These are phyloP conservation scores for Casuarina glauca DNA, from an alignment of 306 rosid species.

Conservation along the genomic window DNA sequence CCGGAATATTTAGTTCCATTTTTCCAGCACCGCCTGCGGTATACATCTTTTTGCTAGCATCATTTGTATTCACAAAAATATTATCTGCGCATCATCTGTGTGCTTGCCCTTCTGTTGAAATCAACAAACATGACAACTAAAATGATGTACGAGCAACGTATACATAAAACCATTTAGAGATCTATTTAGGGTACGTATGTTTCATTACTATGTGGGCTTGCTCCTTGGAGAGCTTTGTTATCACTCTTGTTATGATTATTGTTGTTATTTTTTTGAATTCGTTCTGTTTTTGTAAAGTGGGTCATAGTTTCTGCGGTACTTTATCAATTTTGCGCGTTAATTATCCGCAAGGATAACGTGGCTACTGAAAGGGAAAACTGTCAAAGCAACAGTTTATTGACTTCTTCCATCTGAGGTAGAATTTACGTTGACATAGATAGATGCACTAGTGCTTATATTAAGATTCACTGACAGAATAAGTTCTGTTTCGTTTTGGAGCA, in stretches of 20 bases:
- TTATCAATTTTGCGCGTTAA: too few relatives aligned
- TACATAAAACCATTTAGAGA: neutral
- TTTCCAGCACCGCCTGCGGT: conserved; percentile 72
- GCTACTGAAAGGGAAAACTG: too few relatives aligned
- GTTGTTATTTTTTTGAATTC: neutral
- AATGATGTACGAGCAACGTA: neutral
- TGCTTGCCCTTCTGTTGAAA: neutral
- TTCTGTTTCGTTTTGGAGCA: neutral
- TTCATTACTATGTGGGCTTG: neutral
- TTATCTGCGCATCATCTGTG: too few relatives aligned
- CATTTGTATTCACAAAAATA: neutral
- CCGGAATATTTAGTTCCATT: conserved; percentile 61
- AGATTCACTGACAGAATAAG: neutral
- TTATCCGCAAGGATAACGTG: too few relatives aligned
- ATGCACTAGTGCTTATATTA: neutral
- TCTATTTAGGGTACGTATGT: too few relatives aligned
- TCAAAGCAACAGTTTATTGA: neutral
- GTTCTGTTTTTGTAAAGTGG: neutral
- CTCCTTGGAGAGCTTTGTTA: neutral
- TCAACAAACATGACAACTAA: neutral
- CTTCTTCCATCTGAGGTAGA: neutral
- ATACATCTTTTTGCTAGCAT: conserved; percentile 15
- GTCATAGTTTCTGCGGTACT: too few relatives aligned
- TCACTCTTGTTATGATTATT: neutral
- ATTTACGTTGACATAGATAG: neutral